Conservation (phyloP, 768 basidiomycete genomes). For the Leccinum ochraceum region DNA sequence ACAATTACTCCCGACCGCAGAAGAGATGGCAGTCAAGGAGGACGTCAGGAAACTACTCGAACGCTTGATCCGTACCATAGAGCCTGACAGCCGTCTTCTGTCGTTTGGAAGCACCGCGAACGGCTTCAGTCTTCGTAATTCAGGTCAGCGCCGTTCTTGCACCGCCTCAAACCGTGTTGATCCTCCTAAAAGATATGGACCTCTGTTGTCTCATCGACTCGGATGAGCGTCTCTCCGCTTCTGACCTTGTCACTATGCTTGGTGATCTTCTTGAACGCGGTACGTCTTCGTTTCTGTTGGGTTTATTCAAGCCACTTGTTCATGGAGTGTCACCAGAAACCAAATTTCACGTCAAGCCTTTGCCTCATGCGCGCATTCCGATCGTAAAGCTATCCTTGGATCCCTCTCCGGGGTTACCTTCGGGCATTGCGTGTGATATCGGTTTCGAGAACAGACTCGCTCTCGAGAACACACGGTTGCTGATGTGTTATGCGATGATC, state of each 20-base stretch:
- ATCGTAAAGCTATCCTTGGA: constrained; percentile 96
- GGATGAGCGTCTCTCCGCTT: constrained; percentile 71
- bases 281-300: constrained; percentile 40
- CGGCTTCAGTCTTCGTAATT: constrained; percentile 95
- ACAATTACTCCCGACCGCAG: constrained; percentile 84
- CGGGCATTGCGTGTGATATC: constrained; percentile 96
- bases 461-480: constrained; percentile 92
- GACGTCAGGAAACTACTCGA: constrained; percentile 94
- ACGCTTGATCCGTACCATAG: constrained; percentile 92
- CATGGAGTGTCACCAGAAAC: constrained; percentile 61
- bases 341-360: constrained; percentile 92
- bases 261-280: constrained; percentile 93
- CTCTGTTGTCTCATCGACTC: constrained; percentile 95
- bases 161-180: constrained; percentile 11
- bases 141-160: constrained; percentile 52
- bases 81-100: constrained; percentile 85
- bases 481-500: constrained; percentile 97
- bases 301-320: constrained; percentile 13
- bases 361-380: constrained; percentile 96
- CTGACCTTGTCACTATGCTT: constrained; percentile 92
- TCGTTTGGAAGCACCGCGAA: constrained; percentile 98
- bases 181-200: constrained; percentile 81
- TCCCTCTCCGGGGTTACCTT: constrained; percentile 76
- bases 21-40: constrained; percentile 94
- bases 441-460: constrained; percentile 98